Evolutionary conservation across 73 alveolate genomes (phyloP).

Genomic region (Stentor coeruleus): DNA sequence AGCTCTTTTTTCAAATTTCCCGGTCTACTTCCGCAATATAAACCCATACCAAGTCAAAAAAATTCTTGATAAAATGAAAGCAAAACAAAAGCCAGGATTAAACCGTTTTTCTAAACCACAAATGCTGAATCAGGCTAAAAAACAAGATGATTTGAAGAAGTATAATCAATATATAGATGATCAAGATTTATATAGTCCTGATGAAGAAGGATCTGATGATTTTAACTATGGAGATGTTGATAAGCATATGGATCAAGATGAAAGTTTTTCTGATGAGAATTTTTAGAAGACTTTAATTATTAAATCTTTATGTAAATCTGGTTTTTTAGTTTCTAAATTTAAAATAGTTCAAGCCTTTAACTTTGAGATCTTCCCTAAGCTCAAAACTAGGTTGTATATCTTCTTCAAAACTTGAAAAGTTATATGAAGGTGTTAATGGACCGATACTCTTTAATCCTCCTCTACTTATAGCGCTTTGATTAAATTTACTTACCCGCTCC

Average conservation of each 20-base stretch:
- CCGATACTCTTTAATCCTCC: too few relatives aligned
- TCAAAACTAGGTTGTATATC: too few relatives aligned
- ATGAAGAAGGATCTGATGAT: slow-evolving; percentile 1
- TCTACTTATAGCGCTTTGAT: too few relatives aligned
- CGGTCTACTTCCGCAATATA: slow-evolving; percentile 2
- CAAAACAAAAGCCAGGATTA: background rate
- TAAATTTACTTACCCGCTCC: background rate
- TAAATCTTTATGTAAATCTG: too few relatives aligned
- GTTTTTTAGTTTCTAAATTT: too few relatives aligned
- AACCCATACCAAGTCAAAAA: background rate
- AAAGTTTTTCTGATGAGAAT: background rate
- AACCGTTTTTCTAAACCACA: background rate
- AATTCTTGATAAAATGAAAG: slow-evolving; percentile 10
- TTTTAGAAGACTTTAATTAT: too few relatives aligned
- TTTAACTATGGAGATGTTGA: background rate
- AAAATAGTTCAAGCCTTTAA: too few relatives aligned
- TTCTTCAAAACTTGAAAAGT: too few relatives aligned
- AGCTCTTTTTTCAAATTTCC: background rate
- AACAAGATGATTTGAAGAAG: background rate
- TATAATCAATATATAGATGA: slow-evolving; percentile 17
- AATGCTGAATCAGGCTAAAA: background rate
- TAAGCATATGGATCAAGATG: background rate
- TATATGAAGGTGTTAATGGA: too few relatives aligned
- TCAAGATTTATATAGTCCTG: slow-evolving; percentile 11
- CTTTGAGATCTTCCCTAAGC: too few relatives aligned